Evolutionary conservation across 2,329 filamentous ascomycete genomes (phyloP), one percentile per base, ranked within the genome.

Genomic region (Coleophoma crateriformis): DNA sequence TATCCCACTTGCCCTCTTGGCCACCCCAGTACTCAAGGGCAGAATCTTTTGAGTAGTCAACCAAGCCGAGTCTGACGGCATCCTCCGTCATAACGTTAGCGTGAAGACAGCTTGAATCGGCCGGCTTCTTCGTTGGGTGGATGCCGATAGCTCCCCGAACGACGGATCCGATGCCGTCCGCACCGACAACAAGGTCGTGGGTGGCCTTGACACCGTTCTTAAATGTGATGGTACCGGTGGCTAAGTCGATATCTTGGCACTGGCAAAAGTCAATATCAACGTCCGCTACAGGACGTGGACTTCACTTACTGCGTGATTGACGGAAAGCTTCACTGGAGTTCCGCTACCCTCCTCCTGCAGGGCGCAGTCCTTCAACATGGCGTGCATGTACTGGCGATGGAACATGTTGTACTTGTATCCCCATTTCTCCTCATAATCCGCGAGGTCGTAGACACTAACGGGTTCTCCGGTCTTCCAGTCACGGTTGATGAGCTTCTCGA

Each of bases 1-100:
- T 87, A 65, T 86, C 78, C 73, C 72, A 80, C 59, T 78, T 81
- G 50, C 69, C 71, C 51, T 82, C 78, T 49, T 81, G 76, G 2
- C 83, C 83, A 32, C 83, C 83, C 83, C 83, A 87, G 70, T 85
- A 86, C 64, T 87, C 80, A 0, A 87, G 69, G 0, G 82, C 82
- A 19, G 64, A 70, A 66, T 86, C 63, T 33, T 73, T 60, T 0
- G 80, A 81, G 66, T 84, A 85, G 62, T 86, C 79, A 38, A 81
- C 73, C 0, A 86, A 73, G 3, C 83, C 83, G 0, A 78, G 68
- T 49, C 70, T 70, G 33, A 79, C 72, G 1, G 78, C 81, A 15
- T 83, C 73, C 38, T 79, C 77, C 1, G 81, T 83, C 17, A 66
- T 66, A 49, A 87, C 79, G 60, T 85, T 86, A 52, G 78, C 74